Evolutionary conservation across 2,329 filamentous ascomycete genomes (phyloP).

Genomic region (Colletotrichum karsti): DNA sequence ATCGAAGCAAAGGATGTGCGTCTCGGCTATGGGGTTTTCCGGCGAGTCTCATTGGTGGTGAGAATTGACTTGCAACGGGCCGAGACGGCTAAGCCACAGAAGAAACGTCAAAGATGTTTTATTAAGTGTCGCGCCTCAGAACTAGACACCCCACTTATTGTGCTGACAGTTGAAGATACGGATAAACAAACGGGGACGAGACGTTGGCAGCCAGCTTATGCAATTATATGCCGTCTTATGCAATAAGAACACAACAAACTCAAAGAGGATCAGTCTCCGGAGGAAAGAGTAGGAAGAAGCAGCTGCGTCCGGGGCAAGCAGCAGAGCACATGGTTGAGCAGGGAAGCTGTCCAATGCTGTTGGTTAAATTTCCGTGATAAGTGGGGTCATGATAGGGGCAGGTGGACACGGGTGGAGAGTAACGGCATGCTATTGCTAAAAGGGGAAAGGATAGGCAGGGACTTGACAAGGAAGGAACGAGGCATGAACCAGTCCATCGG

Average conservation of each 20-base stretch:
- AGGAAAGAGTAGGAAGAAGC: conserved; percentile 8
- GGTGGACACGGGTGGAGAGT: not conserved
- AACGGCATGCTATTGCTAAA: not conserved
- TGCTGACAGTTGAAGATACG: conserved; percentile 6
- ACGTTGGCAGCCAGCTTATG: no score
- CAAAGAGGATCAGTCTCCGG: conserved; percentile 7
- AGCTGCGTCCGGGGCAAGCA: conserved; percentile 14
- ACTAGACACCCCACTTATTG: not conserved
- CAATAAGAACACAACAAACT: not conserved
- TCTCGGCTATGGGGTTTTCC: conserved; percentile 4
- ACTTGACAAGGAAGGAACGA: conserved; percentile 5
- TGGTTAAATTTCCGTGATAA: not conserved
- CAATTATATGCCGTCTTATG: no score
- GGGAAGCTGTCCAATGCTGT: conserved; percentile 1
- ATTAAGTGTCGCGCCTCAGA: not conserved
- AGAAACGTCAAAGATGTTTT: not conserved
- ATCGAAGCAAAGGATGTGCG: conserved; percentile 7
- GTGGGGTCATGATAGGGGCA: not conserved
- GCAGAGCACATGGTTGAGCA: conserved; percentile 23
- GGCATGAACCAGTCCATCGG: conserved; percentile 20
- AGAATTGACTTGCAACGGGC: not conserved
- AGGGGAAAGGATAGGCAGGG: conserved; percentile 14
- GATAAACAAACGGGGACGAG: not conserved
- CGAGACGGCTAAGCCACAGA: not conserved
- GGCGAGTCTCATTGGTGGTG: not conserved